phyloP scores from a whole-genome alignment of 2,329 filamentous ascomycete species.

The Colletotrichum melonis region DNA sequence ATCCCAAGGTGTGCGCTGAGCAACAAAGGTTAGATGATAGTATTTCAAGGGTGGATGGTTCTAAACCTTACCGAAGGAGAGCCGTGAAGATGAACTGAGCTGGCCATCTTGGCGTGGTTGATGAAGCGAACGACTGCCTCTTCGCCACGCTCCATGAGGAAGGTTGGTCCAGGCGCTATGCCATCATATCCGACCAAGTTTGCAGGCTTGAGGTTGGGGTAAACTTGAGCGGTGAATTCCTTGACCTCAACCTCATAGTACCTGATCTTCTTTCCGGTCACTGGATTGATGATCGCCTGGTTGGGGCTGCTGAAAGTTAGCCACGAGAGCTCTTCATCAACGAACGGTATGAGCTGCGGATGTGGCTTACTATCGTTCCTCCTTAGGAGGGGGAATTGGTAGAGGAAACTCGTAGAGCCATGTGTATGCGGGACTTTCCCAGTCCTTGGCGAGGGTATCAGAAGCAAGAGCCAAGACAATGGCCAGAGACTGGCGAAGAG shows the following conservation, averaged over 20 bases:
- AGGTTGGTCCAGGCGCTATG: conserved; percentile 59
- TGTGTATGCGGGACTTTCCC: conserved; percentile 30
- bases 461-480: conserved; percentile 28
- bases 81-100: conserved; percentile 61
- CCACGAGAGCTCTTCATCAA: accelerated
- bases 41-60: neutral
- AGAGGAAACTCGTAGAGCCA: conserved; percentile 35
- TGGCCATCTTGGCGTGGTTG: conserved; percentile 54
- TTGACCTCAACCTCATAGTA: conserved; percentile 43
- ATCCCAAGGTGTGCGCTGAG: conserved; percentile 51
- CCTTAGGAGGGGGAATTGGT: conserved; percentile 50
- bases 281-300: conserved; percentile 39
- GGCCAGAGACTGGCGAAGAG: conserved; percentile 31
- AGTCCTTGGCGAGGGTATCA: conserved; percentile 32
- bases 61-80: conserved; percentile 50
- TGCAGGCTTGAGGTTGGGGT: conserved; percentile 38
- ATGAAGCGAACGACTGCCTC: conserved; percentile 61
- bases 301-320: conserved; percentile 14
- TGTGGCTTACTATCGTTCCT: conserved; percentile 49
- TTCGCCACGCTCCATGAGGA: conserved; percentile 54
- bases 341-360: neutral
- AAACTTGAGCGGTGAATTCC: conserved; percentile 39
- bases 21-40: neutral
- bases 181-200: conserved; percentile 59
- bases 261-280: conserved; percentile 47